Evolutionary conservation across 257 asterid species (phyloP), one percentile per base, ranked within the genome.

Genomic region (Nicotiana otophora): DNA sequence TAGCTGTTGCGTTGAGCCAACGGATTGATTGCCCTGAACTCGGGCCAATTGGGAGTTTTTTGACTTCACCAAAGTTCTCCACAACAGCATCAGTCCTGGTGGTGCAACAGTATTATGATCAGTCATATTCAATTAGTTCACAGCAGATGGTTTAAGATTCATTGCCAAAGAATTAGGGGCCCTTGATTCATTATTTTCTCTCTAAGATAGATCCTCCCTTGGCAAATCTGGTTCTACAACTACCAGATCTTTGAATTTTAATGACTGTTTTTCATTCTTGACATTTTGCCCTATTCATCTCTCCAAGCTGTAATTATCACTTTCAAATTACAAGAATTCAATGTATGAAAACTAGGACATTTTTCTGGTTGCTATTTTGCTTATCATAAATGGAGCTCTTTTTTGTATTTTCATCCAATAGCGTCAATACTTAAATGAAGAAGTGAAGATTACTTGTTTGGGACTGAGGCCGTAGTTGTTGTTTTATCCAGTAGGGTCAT

Each of bases 61-160:
- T 88, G 83, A 87, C 84, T 60, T 83, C 86, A 1, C 63, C 86
- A 1, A 86, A 60, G 4, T 88, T 83, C 64, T 33, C 85, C 15
- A 88, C 90, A 19, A 69, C 77, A n/a, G 91, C 91, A 5, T 90
- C 93, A n/a, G 90, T 90, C 57, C 79, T 90, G 83, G 91, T 90
- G 76, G 83, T 88, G 58, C 91, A 86, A 81, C 89, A 88, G 79
- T 88, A 86, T 46, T 74, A 74, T 48, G 42, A 74, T 48, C 28
- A 74, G 16, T 74, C 17, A 4, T 74, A 26, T 74, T 60, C 80
- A 48, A 26, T 7, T 23, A 74, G 42, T 74, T 14, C 63, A 14
- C 42, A 12, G 11, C 80, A 74, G 80, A 74, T 30, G 16, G 9
- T 26, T 74, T 39, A 48, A 0, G 62, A 30, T 0, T 4, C 23